Evolutionary conservation across 2,329 filamentous ascomycete genomes (phyloP), one percentile per base, ranked within the genome.

Genomic region (Colletotrichum sp.): DNA sequence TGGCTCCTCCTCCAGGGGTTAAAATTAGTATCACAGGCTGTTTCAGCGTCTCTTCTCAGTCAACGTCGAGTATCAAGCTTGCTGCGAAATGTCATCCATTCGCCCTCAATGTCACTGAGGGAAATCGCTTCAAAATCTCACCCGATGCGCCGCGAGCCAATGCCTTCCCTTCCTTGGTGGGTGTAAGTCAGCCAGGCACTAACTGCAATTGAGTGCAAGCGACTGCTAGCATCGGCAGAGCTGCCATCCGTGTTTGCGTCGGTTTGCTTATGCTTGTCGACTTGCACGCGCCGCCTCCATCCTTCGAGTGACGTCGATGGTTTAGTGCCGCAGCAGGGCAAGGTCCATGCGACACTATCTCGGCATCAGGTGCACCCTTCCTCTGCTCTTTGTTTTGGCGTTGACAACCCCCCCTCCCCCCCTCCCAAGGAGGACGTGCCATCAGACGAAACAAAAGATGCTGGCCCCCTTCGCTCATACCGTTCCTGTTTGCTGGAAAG

Each of bases 381-480:
- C 16, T 32, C 28, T n/a, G 3, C 30, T 39, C 32, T 43, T 24
- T 67, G 32, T 48, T 43, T 72, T 32, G 34, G 24, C 48, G 28
- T 43, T 4, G 39, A 6, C 39, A n/a, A 67, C 59, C 28, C 21
- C 15, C 15, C 36, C 61, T 55, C 30, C 30, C 61, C 68, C 32
- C 30, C 13, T 43, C 21, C 39, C 39, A 43, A 43, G 39, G 69
- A 43, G 69, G 67, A 75, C 73, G 28, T 63, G 28, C 69, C 69
- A 67, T 72, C 73, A 59, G 73, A 75, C 69, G 73, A 75, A 75
- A 75, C 69, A 72, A 67, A 68, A 67, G 28, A 72, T 63, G 61
- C 8, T 52, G 12, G 26, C 39, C 63, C 69, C 57, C 68, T 43
- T 66, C n/a, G 59, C 12, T n/a, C 18, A 30, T 34, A 26, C 34